Conservation (phyloP, 345 rosid species). For the Eucalyptus curtisii region DNA sequence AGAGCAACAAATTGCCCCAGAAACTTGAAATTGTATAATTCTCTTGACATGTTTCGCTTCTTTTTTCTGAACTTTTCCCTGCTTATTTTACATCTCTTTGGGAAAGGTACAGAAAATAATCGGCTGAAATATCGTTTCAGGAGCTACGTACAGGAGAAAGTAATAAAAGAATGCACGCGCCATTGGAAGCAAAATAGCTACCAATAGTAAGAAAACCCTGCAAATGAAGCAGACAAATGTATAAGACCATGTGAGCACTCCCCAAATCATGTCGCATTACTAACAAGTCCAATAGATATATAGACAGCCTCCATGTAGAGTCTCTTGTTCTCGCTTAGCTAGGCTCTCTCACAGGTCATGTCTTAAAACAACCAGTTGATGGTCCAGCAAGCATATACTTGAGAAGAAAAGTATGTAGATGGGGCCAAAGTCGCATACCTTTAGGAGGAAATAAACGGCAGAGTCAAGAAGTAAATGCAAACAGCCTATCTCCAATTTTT, state of each 20-base stretch:
- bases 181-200: background rate
- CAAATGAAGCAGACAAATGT: background rate
- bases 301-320: background rate
- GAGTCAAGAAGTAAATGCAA: constrained; percentile 78
- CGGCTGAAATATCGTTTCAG: constrained; percentile 16
- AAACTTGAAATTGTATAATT: background rate
- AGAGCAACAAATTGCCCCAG: background rate
- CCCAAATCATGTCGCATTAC: background rate
- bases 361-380: background rate
- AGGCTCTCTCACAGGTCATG: background rate
- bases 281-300: background rate
- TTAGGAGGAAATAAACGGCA: constrained; percentile 7
- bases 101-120: constrained; percentile 3
- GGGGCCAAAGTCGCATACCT: constrained; percentile 14
- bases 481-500: constrained; percentile 84
- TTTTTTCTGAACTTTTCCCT: constrained; percentile 2
- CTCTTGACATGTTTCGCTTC: background rate
- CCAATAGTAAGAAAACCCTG: constrained; percentile 17
- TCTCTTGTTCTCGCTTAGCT: background rate
- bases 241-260: background rate
- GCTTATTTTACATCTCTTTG: constrained; percentile 37
- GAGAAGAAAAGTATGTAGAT: background rate
- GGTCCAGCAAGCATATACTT: background rate
- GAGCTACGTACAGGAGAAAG: constrained; percentile 36
- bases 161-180: constrained; percentile 36